Percentiles rank a stretch among this genome's conserved stretches.
phyloP scores from a whole-genome alignment of 2,329 filamentous ascomycete species.

The Teratosphaeria viscida region DNA sequence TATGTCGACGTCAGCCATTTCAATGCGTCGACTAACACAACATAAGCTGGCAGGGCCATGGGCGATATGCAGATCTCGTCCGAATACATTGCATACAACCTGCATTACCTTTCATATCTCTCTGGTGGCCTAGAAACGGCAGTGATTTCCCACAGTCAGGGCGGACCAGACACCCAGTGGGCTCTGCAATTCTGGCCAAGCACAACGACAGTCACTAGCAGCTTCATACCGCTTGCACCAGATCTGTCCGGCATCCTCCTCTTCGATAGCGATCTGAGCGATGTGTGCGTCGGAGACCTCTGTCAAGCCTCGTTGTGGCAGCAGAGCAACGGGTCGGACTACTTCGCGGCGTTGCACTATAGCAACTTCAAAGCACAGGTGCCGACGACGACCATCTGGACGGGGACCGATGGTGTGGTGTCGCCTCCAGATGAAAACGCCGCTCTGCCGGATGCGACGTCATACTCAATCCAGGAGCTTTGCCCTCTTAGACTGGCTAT shows the following conservation, averaged over 20 bases:
- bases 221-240: slow-evolving; percentile 19
- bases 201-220: slow-evolving; percentile 14
- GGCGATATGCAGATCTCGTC: slow-evolving; percentile 24
- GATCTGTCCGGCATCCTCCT: slow-evolving; percentile 21
- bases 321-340: slow-evolving; percentile 19
- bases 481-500: slow-evolving; percentile 14
- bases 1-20: slow-evolving; percentile 3
- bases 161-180: slow-evolving; percentile 22
- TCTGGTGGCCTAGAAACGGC: slow-evolving; percentile 17
- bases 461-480: slow-evolving; percentile 15
- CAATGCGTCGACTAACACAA: neutral
- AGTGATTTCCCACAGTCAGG: slow-evolving; percentile 22
- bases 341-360: slow-evolving; percentile 18
- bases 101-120: slow-evolving; percentile 19
- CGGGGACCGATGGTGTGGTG: slow-evolving; percentile 19
- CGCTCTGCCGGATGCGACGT: slow-evolving; percentile 17
- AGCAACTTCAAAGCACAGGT: slow-evolving; percentile 16
- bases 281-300: slow-evolving; percentile 15
- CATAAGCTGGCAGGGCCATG: slow-evolving; percentile 17
- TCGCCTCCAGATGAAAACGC: slow-evolving; percentile 18
- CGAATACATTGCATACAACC: slow-evolving; percentile 22
- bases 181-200: slow-evolving; percentile 23
- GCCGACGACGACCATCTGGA: slow-evolving; percentile 21
- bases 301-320: slow-evolving; percentile 23
- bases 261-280: slow-evolving; percentile 10